Base-by-base conservation (phyloP, 192 early-diverging fungal genomes). In the Backusella westeae region DNA sequence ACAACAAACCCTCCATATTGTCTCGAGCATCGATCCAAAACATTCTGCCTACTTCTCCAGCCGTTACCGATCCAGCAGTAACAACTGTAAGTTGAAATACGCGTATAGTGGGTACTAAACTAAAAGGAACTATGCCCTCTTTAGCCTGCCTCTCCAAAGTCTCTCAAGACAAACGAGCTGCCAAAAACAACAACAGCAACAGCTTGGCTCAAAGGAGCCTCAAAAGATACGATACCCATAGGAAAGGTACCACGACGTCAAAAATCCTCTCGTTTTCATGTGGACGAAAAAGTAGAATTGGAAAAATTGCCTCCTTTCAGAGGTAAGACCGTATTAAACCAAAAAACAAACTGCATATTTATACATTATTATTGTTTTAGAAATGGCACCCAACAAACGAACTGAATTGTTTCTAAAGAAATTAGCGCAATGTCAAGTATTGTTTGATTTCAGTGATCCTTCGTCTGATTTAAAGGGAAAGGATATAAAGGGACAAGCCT, bases 391-490 rank as follows among this genome's bases (percentile, higher is more conserved):
- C 4, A 86, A 84, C 14, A 94, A 97, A 78, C 92, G 97, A 49
- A 91, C 92, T 71, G 95, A 96, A 21, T 85, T 99, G 56, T 93
- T 99, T 71, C 73, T 95, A 59, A 92, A 91, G 85, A 99, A 99
- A 83, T 83, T 99, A 35, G 82, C 85, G 36, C 98, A 99, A 83
- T 99, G 98, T 82, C 88, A 88, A 46, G 91, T 95, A 12, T 86
- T 98, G 17, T 99, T 99, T 77, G 98, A 99, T 80, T 99, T 99
- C 76, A 97, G 92, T 78, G 97, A 97, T 84, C 87, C 91, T 10
- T 88, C 93, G 67, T 89, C 92, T 35, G 94, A 97, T 79, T 78
- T 98, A 5, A 94, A 92, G 71, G 96, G 95, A 76, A 99, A 99
- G 75, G 97, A 99, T 76, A 95, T 98, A 75, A 99, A 99, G 81